Evolutionary conservation across 352 stramenopile species (phyloP).

Genomic region (Phytopythium aichiense): DNA sequence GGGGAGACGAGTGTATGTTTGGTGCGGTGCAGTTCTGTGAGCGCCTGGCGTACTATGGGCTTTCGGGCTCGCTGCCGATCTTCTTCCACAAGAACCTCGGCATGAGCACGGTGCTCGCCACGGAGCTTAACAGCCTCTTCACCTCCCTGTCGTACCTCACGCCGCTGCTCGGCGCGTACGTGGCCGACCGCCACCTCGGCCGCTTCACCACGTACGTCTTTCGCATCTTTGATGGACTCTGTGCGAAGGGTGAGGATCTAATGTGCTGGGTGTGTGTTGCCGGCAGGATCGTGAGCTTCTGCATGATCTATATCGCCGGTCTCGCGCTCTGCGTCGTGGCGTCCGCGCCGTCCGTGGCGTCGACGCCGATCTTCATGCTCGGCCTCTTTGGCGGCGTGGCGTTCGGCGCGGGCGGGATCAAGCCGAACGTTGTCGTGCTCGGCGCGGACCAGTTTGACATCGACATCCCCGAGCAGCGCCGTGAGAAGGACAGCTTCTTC

Average conservation of each 20-base stretch:
- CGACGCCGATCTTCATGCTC: conserved; percentile 68
- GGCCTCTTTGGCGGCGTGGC: conserved; percentile 79
- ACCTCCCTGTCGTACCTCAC: conserved; percentile 84
- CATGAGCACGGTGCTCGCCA: conserved; percentile 73
- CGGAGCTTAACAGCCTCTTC: conserved; percentile 84
- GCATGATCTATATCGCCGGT: conserved; percentile 59
- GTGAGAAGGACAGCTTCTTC: conserved; percentile 89
- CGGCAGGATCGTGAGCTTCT: conserved; percentile 69
- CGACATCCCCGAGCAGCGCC: conserved; percentile 52
- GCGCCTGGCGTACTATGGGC: conserved; percentile 75
- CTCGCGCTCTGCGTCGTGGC: conserved; percentile 70
- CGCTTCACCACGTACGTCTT: conserved; percentile 64
- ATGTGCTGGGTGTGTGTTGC: background rate
- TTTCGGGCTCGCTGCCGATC: conserved; percentile 80
- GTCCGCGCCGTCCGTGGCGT: conserved; percentile 48
- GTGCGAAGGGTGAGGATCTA: background rate
- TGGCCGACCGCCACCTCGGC: conserved; percentile 74
- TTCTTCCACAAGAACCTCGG: conserved; percentile 87
- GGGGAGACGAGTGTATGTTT: too few species aligned
- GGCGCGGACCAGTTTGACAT: conserved; percentile 83
- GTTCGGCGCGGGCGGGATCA: conserved; percentile 70
- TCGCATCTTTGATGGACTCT: background rate
- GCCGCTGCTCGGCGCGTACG: conserved; percentile 74
- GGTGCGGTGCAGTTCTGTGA: conserved; percentile 57
- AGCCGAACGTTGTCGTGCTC: conserved; percentile 73